Base-by-base conservation (phyloP, 2,329 filamentous ascomycete genomes). In the Cercospora zeae-maydis region DNA sequence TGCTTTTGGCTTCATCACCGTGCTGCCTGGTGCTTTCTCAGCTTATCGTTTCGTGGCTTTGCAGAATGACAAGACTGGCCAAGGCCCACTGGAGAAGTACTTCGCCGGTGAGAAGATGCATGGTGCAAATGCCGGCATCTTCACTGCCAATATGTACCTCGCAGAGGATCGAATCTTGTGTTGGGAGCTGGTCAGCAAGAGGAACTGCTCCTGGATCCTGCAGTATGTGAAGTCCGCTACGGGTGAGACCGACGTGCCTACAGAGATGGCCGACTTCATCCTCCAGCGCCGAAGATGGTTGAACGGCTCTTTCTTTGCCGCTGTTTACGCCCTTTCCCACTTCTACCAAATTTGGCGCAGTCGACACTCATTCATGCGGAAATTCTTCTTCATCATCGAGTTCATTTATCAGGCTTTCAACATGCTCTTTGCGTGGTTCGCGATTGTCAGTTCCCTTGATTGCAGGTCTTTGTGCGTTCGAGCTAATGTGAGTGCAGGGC, bases 351-450 rank as follows among this genome's bases (percentile, higher is more conserved):
- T 99, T 76, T 96, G 93, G 85, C 87, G 95, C 63, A 96, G 92
- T 67, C 89, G 93, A 72, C 95, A 99, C 77, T 93, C 90, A 27
- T 83, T 93, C 72, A 74, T 96, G 45, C 87, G 95, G 70, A 97
- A 98, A 77, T 80, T 93, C 64, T 91, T 91, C 83, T 91, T 99
- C 77, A 85, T 96, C 71, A 78, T 98, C 69, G 95, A 99, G 75
- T 98, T 97, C 76, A 81, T 89, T 69, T 99, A 97, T 80, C 93
- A 97, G 78, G 95, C 92, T 1, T 84, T 93, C 78, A 96, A 91
- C 82, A 97, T 98, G 91, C 84, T 99, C 74, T 99, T 98, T 76
- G 93, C 95, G 58, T 99, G 95, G 95, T 98, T 99, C 75, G 92
- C 90, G 71, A 95, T 98, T 73, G 90, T 82, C 74, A 76, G 79